Conservation (phyloP, 2,329 filamentous ascomycete genomes). For the Clonostachys byssicola region DNA sequence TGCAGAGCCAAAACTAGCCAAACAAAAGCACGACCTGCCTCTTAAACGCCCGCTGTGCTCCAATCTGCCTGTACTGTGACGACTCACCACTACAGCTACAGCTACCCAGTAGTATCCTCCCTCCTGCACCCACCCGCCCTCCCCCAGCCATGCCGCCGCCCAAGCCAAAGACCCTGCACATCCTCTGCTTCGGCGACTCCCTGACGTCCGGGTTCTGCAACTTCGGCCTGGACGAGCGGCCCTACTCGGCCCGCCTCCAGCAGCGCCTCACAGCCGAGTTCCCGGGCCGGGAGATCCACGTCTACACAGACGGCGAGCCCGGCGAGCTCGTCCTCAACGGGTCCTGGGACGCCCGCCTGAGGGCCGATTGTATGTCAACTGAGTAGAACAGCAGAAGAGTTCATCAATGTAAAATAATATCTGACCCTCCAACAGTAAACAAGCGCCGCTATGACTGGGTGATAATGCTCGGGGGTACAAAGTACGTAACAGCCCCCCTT, state of each 20-base stretch:
- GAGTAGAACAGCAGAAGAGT: no score
- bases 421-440: not conserved
- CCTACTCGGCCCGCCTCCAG: constrained; percentile 47
- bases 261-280: constrained; percentile 41
- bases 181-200: constrained; percentile 63
- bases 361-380: constrained; percentile 20
- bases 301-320: constrained; percentile 43
- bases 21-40: no score
- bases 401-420: not conserved
- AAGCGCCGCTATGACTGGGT: constrained; percentile 48
- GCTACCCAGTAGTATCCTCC: no score
- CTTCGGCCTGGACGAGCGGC: constrained; percentile 36
- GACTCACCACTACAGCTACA: no score
- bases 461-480: constrained; percentile 61
- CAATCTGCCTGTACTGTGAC: no score
- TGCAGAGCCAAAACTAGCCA: no score
- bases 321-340: constrained; percentile 42
- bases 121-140: no score
- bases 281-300: constrained; percentile 30
- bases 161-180: constrained; percentile 8
- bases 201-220: constrained; percentile 53
- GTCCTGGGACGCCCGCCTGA: not conserved
- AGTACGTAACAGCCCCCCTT: constrained; percentile 35
- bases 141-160: no score
- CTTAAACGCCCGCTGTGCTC: no score